Evolutionary conservation across 1,139 yeast genomes (phyloP), one percentile per base, ranked within the genome.

Genomic region (Blastobotrys indianensis): DNA sequence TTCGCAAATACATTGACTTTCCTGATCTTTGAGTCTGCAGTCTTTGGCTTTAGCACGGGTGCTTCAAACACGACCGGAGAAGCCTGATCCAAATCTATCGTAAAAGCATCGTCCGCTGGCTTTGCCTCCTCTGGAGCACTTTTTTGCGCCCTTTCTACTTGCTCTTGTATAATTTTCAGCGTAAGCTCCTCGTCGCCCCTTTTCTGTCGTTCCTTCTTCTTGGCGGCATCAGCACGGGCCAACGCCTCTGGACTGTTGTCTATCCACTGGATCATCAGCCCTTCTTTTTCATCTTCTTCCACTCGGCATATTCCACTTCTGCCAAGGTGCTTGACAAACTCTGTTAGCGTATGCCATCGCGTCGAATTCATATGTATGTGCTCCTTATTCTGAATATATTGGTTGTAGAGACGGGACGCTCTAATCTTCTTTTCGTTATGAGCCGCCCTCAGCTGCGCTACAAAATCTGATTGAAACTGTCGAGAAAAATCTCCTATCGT

Each of bases 331-430:
- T 77, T 75, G n/a, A 87, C 74, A 61, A 90, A 85, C 44, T 77
- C 76, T 0, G 92, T 76, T 36, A 94, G 65, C 4, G 84, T 76
- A 2, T 74, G 63, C 90, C 95, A 92, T 51, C 73, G 72, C 0
- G 98, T 92, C 2, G 97, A 81, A 60, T 87, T 88, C 83, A 92
- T 79, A 62, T 90, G 98, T 4, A 88, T 70, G 63, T 92, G 97
- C 47, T 85, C 79, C 58, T 79, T 77, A 60, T 88, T 86, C 53
- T 76, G 76, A 47, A 75, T 67, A 59, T 84, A 85, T 62, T 90
- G 97, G 58, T 90, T 95, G 67, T 92, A 92, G 60, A 87, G 87
- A 59, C 79, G 76, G 65, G 94, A 92, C 8, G 92, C 94, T 51
- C 80, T 82, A 43, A 90, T 75, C 49, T 70, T 68, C 62, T 87